phyloP scores from a whole-genome alignment of 352 stramenopile genomes.

The Saprolegnia parasitica region DNA sequence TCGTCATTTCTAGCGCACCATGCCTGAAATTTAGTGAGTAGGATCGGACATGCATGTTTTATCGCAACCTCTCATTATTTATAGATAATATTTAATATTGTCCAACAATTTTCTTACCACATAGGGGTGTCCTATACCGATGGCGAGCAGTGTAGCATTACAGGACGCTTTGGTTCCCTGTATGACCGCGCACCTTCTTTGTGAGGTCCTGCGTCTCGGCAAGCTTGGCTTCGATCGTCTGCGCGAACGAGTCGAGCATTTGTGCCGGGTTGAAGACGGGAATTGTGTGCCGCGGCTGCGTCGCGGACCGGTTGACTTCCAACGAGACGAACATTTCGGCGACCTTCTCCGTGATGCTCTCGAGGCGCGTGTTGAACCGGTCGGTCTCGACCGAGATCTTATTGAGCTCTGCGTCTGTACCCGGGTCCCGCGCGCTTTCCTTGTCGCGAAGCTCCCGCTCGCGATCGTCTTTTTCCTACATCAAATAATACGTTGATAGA shows the following conservation, averaged over 20 bases:
- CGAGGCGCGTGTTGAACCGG: conserved; percentile 66
- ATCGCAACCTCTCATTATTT: too few species aligned
- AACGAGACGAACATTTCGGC: conserved; percentile 45
- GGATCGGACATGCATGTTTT: too few species aligned
- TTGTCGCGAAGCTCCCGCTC: conserved; percentile 41
- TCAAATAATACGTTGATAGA: not conserved
- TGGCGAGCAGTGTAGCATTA: too few species aligned
- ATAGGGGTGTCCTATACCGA: too few species aligned
- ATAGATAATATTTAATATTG: too few species aligned
- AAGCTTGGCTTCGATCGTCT: conserved; percentile 28
- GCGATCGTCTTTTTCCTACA: conserved; percentile 37
- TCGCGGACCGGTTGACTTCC: conserved; percentile 31
- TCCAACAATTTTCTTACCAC: too few species aligned
- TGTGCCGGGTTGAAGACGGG: conserved; percentile 22
- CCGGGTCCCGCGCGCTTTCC: conserved; percentile 14
- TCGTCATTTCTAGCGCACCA: too few species aligned
- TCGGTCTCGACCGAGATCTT: conserved; percentile 35
- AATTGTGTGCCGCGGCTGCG: conserved; percentile 32
- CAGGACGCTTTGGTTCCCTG: too few species aligned
- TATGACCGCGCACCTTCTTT: conserved; percentile 57
- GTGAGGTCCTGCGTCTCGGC: conserved; percentile 25
- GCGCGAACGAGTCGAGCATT: conserved; percentile 25
- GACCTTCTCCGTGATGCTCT: conserved; percentile 78
- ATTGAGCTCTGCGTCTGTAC: not conserved
- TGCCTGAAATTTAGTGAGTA: too few species aligned